phyloP scores from a whole-genome alignment of 1,284 basidiomycete species.

The Cystobasidium sp. region DNA sequence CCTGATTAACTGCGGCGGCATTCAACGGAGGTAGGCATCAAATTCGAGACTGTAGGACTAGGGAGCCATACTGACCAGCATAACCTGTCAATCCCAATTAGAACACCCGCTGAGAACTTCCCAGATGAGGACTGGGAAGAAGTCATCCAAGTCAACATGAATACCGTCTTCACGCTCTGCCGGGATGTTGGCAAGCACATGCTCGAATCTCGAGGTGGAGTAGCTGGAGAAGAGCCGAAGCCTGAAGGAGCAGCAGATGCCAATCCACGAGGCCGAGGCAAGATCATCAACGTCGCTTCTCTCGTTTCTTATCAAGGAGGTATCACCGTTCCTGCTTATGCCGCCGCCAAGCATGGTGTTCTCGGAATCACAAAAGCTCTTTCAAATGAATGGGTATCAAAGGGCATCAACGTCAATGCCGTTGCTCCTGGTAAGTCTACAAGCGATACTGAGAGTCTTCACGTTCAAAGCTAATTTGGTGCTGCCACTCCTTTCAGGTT shows the following conservation, averaged over 20 bases:
- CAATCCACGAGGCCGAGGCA: conserved; percentile 66
- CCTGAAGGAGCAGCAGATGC: conserved; percentile 40
- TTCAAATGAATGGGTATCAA: conserved; percentile 66
- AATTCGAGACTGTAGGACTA: neutral
- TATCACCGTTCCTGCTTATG: conserved; percentile 84
- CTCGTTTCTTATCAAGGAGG: conserved; percentile 79
- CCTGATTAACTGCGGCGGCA: conserved; percentile 92
- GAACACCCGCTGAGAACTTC: conserved; percentile 80
- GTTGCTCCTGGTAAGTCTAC: conserved; percentile 68
- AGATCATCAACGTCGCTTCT: conserved; percentile 81
- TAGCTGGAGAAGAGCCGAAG: conserved; percentile 50
- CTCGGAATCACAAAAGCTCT: conserved; percentile 57
- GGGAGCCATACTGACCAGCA: too few relatives aligned
- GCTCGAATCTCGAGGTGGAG: conserved; percentile 61
- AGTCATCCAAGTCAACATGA: conserved; percentile 69
- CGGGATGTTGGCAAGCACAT: conserved; percentile 79
- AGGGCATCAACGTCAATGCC: conserved; percentile 82
- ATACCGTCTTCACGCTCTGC: conserved; percentile 74
- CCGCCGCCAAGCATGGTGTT: conserved; percentile 65
- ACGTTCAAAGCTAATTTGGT: neutral
- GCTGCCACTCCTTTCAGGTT: conserved; percentile 61
- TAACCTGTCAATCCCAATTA: conserved; percentile 44
- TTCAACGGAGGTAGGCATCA: conserved; percentile 65
- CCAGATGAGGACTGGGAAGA: conserved; percentile 87
- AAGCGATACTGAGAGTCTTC: neutral